Evolutionary conservation across 2,329 filamentous ascomycete genomes (phyloP).

Genomic region (Emergomyces africanus): DNA sequence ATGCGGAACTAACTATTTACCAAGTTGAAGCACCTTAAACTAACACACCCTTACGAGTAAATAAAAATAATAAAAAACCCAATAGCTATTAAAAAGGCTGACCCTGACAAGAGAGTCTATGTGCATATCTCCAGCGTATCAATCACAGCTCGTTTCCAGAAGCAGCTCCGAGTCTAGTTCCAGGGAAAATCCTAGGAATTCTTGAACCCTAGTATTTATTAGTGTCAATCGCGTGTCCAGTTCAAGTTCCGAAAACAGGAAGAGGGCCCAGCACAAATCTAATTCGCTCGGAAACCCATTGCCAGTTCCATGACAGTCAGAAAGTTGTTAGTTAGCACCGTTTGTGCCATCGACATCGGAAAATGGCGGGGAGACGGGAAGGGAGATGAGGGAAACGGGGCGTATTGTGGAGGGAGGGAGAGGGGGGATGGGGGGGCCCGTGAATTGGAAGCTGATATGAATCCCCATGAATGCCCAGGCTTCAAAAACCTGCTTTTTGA

Average conservation of each 20-base stretch:
- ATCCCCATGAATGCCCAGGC: not conserved
- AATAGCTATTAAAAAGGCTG: too few species aligned
- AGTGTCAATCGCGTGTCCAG: not conserved
- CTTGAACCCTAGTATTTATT: not conserved
- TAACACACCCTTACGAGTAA: too few species aligned
- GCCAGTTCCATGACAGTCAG: not conserved
- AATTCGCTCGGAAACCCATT: not conserved
- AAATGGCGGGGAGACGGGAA: too few species aligned
- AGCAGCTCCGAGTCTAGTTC: too few species aligned
- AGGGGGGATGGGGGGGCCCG: too few species aligned
- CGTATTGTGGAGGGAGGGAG: too few species aligned
- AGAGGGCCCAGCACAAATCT: not conserved
- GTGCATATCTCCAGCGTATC: not conserved
- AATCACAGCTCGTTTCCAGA: not conserved
- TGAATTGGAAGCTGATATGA: too few species aligned
- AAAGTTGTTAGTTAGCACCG: not conserved
- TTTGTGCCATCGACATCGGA: not conserved
- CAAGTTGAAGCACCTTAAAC: too few species aligned
- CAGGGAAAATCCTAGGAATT: too few species aligned
- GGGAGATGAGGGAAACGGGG: too few species aligned
- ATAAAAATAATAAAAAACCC: too few species aligned
- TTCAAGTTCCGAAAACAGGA: not conserved
- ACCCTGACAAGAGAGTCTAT: not conserved
- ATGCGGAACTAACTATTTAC: too few species aligned
- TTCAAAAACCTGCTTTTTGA: not conserved